These are phyloP conservation scores for Coemansia furcata DNA, from an alignment of 192 early-diverging fungal genomes.

Conservation along the genomic window DNA sequence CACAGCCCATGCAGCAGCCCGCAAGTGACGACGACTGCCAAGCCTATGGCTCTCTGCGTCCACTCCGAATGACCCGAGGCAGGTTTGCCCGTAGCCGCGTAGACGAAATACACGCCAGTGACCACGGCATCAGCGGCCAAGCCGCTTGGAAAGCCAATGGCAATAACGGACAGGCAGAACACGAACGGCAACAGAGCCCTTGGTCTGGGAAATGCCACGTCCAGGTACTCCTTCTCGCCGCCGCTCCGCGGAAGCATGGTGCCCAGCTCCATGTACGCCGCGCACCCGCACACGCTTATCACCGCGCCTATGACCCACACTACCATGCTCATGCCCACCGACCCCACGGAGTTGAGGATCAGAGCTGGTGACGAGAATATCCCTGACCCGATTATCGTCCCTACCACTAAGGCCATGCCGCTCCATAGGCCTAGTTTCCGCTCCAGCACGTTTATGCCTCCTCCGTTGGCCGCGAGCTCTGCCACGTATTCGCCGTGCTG, in stretches of 20 bases:
- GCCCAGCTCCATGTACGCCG: conserved; percentile 55
- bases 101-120: conserved; percentile 45
- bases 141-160: conserved; percentile 31
- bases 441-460: conserved; percentile 18
- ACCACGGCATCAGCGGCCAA: conserved; percentile 48
- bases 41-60: conserved; percentile 39
- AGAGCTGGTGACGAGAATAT: conserved; percentile 49
- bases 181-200: conserved; percentile 51
- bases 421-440: conserved; percentile 46
- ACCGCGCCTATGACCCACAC: conserved; percentile 47
- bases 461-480: not conserved
- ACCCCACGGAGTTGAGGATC: conserved; percentile 40
- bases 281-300: conserved; percentile 41
- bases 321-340: conserved; percentile 40
- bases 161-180: conserved; percentile 44
- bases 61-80: conserved; percentile 26
- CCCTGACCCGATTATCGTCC: conserved; percentile 52
- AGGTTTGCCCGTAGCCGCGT: conserved; percentile 24
- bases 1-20: conserved; percentile 27
- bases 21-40: conserved; percentile 28
- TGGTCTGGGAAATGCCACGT: conserved; percentile 54
- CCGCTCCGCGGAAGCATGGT: conserved; percentile 57
- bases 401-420: conserved; percentile 50
- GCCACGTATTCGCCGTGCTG: not conserved
- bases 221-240: conserved; percentile 64